phyloP scores from a whole-genome alignment of 1,139 yeast genomes.

The Yamadazyma jaroonii region DNA sequence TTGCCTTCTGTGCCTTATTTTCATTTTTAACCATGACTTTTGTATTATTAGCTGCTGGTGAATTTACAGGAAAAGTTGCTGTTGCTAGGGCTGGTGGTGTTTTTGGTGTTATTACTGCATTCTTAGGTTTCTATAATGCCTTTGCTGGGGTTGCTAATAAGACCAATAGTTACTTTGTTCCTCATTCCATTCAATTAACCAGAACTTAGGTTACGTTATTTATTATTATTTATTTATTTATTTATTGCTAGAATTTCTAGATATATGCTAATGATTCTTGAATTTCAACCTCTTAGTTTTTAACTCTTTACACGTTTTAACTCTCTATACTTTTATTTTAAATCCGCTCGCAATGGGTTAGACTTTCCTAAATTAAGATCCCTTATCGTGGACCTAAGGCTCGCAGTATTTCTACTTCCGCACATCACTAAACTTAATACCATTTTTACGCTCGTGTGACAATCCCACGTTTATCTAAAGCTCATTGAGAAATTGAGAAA shows the following conservation, averaged over 20 bases:
- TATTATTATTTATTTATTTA: constrained; percentile 5
- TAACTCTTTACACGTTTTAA: too few species aligned
- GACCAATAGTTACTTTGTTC: constrained; percentile 28
- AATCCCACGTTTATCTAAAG: too few species aligned
- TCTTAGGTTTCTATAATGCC: constrained; percentile 59
- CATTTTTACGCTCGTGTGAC: too few species aligned
- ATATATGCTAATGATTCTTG: background rate
- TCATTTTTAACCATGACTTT: constrained; percentile 54
- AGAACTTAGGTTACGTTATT: constrained; percentile 4
- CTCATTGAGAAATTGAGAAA: too few species aligned
- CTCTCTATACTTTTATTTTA: too few species aligned
- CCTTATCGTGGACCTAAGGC: too few species aligned
- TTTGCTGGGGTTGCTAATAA: constrained; percentile 28
- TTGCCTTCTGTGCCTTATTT: constrained; percentile 56
- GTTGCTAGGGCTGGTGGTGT: constrained; percentile 70
- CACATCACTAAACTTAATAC: too few species aligned
- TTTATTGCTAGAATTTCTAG: constrained; percentile 2
- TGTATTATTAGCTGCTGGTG: constrained; percentile 55
- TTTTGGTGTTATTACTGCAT: constrained; percentile 58
- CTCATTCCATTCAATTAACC: constrained; percentile 22
- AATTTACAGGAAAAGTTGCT: constrained; percentile 44
- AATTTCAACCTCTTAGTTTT: too few species aligned
- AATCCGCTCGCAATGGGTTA: too few species aligned
- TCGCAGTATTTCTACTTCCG: too few species aligned
- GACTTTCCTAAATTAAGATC: too few species aligned